Evolutionary conservation across 1,139 yeast genomes (phyloP).

Genomic region (Zhuliangozyma parablackwelliae): DNA sequence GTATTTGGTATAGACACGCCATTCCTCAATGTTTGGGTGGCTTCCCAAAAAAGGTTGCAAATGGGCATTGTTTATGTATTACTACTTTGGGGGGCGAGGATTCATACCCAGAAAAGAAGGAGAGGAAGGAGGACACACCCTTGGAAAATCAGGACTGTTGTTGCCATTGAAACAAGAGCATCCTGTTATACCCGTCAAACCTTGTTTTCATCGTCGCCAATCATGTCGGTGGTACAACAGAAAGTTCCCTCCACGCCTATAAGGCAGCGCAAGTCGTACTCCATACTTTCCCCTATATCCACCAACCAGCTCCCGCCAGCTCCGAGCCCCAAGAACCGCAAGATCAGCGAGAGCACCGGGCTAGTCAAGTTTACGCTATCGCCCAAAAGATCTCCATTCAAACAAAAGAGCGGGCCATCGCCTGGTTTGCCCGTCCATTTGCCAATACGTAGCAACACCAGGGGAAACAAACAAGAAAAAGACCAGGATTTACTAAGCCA

Average conservation of each 20-base stretch:
- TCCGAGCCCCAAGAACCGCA: slow-evolving; percentile 1
- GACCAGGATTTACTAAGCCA: slow-evolving; percentile 11
- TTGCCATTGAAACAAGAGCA: too few species aligned
- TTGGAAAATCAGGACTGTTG: too few species aligned
- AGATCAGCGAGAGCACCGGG: slow-evolving; percentile 18
- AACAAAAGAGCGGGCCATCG: slow-evolving; percentile 1
- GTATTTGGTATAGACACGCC: too few species aligned
- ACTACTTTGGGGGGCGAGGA: too few species aligned
- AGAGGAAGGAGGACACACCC: too few species aligned
- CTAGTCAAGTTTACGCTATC: slow-evolving; percentile 17
- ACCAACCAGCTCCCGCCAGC: not conserved
- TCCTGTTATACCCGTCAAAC: too few species aligned
- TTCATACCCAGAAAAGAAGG: too few species aligned
- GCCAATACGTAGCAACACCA: slow-evolving; percentile 7
- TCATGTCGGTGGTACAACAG: slow-evolving; percentile 4
- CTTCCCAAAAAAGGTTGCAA: too few species aligned
- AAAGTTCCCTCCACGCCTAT: slow-evolving; percentile 8
- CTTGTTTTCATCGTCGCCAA: too few species aligned
- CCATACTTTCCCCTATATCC: slow-evolving; percentile 11
- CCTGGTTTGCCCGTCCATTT: slow-evolving; percentile 14
- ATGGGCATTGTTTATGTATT: too few species aligned
- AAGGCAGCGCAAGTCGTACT: slow-evolving; percentile 12
- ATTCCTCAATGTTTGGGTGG: too few species aligned
- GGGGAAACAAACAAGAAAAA: not conserved
- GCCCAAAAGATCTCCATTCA: slow-evolving; percentile 5